Evolutionary conservation across 495 filamentous ascomycete genomes (phyloP).

Genomic region (Barbatosphaeria neglecta): DNA sequence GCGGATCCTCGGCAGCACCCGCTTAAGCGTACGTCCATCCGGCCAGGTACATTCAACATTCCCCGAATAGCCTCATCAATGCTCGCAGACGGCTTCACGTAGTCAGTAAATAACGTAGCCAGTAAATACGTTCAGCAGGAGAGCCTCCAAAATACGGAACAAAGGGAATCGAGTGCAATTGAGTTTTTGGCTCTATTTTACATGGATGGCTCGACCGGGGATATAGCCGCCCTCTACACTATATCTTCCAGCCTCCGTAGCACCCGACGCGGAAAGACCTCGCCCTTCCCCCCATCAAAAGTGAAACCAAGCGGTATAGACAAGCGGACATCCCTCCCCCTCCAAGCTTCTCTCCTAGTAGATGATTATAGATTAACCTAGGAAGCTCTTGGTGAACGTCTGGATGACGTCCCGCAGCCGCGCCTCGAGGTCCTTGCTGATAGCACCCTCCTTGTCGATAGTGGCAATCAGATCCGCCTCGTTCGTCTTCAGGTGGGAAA

Average conservation of each 20-base stretch:
- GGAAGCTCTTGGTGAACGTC: slow-evolving; percentile 90
- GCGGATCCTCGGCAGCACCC: slow-evolving; percentile 3
- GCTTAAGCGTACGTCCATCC: too few relatives aligned
- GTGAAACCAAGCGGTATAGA: slow-evolving; percentile 39
- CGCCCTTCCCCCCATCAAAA: slow-evolving; percentile 32
- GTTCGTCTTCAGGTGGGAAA: slow-evolving; percentile 80
- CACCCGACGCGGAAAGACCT: slow-evolving; percentile 23
- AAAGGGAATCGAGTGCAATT: slow-evolving; percentile 43
- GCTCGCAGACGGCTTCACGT: too few relatives aligned
- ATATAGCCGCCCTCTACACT: slow-evolving; percentile 25
- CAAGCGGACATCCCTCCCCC: slow-evolving; percentile 21
- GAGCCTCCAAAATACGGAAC: slow-evolving; percentile 8
- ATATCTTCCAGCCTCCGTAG: slow-evolving; percentile 22
- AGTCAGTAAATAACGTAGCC: too few relatives aligned
- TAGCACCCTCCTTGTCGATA: slow-evolving; percentile 91
- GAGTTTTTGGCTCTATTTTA: slow-evolving; percentile 33
- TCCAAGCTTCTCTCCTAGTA: slow-evolving; percentile 6
- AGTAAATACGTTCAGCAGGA: too few relatives aligned
- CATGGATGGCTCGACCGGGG: slow-evolving; percentile 30
- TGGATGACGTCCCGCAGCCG: slow-evolving; percentile 69
- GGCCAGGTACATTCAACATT: too few relatives aligned
- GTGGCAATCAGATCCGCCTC: slow-evolving; percentile 71
- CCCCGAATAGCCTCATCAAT: too few relatives aligned
- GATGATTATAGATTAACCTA: slow-evolving; percentile 30
- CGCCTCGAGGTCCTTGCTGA: slow-evolving; percentile 90